phyloP scores from a whole-genome alignment of 2,329 filamentous ascomycete genomes.

The Scortechinia acanthostroma region DNA sequence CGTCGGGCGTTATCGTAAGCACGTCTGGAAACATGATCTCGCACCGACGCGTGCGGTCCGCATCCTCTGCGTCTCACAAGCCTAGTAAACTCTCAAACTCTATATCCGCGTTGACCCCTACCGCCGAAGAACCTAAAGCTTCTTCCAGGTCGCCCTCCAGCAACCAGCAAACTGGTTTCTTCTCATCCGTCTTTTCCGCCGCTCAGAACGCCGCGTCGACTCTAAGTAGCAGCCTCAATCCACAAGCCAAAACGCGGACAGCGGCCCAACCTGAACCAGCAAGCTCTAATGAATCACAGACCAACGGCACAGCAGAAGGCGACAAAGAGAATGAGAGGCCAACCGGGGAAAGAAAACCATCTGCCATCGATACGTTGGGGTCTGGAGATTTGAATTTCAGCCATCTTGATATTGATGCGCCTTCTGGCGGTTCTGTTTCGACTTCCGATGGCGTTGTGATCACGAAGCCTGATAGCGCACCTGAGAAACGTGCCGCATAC shows the following conservation, averaged over 20 bases:
- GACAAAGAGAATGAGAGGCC: neutral
- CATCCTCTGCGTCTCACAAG: neutral
- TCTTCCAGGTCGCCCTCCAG: neutral
- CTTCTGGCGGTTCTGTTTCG: neutral
- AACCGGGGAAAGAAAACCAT: neutral
- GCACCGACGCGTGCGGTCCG: neutral
- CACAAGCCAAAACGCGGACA: neutral
- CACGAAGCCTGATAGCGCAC: neutral
- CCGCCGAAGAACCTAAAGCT: neutral
- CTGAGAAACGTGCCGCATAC: neutral
- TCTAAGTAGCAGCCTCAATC: neutral
- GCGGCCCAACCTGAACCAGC: neutral
- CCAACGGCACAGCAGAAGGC: neutral
- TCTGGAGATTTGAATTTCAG: constrained; percentile 1
- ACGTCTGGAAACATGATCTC: constrained; percentile 1
- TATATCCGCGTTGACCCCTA: neutral
- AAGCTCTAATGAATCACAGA: neutral
- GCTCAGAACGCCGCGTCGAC: neutral
- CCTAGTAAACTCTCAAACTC: neutral
- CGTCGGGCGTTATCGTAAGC: neutral
- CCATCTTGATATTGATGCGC: neutral
- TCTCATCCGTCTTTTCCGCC: neutral
- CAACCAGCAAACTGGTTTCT: neutral
- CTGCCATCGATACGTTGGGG: neutral
- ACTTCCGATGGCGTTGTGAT: neutral